Base-by-base conservation (phyloP, 768 basidiomycete genomes). In the Rhodosporidiobolus odoratus region DNA sequence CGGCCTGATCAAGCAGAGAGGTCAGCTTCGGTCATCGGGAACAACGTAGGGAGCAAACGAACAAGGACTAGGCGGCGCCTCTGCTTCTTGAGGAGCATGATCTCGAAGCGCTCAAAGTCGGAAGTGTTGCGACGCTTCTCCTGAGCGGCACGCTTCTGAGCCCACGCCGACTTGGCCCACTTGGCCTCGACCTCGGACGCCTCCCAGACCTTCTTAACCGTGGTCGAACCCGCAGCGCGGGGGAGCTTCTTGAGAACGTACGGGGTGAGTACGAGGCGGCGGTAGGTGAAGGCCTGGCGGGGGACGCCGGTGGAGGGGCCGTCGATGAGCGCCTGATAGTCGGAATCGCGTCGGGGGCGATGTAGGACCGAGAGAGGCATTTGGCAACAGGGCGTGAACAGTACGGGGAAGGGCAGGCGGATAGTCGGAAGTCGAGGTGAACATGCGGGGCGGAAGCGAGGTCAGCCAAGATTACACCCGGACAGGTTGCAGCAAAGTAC, bases 31-130 rank as follows among this genome's bases (percentile, higher is more conserved):
- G 21, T 50, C 23, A 50, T 13, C 12, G 6, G 35, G 9, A 19
- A 15, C 40, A 34, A 32, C 15, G 35, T 12, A 9, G 54, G 4
- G 3, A 15, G 32, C 15, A 9, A 17, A 65, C 62, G 47, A 23
- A 74, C 69, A 40, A 65, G 66, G 16, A 75, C 70, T 32, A 75
- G 43, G 38, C 74, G 64, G 9, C 90, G 83, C 79, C 92, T 84
- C 79, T 84, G 83, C 85, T 91, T 93, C 89, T 97, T 96, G 71
- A 86, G 85, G 76, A 96, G 78, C 86, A 91, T 87, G 70, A 94
- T 86, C 76, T 85, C 52, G 84, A 97, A 98, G 65, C 94, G 87
- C 70, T 87, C 90, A 80, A 98, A 98, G 83, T 99, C 95, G 81
- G 86, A 88, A 68, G 91, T 79, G 78, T 84, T 82, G 81, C 88